Base-by-base conservation (phyloP, 164 flowering plant genomes). In the Nymphaea thermarum region DNA sequence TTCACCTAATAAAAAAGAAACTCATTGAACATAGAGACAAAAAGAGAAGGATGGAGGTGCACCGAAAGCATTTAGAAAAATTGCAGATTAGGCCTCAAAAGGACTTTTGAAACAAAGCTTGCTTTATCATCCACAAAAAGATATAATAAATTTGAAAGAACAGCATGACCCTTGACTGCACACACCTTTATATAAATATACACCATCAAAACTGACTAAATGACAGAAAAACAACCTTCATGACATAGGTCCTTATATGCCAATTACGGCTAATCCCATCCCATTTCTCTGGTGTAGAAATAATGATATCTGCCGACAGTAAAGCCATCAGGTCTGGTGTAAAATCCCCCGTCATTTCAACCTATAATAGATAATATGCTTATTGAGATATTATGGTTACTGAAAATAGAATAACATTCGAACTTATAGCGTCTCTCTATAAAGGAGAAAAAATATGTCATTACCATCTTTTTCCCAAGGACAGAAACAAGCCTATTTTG, bases 231-330 rank as follows among this genome's bases (percentile, higher is more conserved):
- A 45, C 36, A 42, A 94, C 99, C 97, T 94, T 94, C 69, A 80
- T 94, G 16, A 94, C 99, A 80, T 94, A 94, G 72, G 87, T 83
- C 69, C 99, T 86, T 75, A 77, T 85, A 65, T 94, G 90, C 99
- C 99, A 94, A 71, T 88, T 91, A 73, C 99, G 97, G 79, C 99
- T 94, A 42, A 94, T 94, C 64, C 99, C 97, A 84, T 94, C 99
- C 99, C 99, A 94, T 77, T 94, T 94, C 71, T 94, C 99, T 65
- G 99, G 99, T 65, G 99, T 94, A 57, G 97, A 90, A 75, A 94
- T 91, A 55, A 94, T 94, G 76, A 94, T 87, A 78, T 94, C 96
- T 10, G 99, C 97, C 55, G 93, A 86, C 70, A 84, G 69, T 17
- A 94, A 82, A 53, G 97, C 95, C 86, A 74, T 80, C 72, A 91